Conservation (phyloP, 2,329 filamentous ascomycete genomes). For the Fusarium sp. region DNA sequence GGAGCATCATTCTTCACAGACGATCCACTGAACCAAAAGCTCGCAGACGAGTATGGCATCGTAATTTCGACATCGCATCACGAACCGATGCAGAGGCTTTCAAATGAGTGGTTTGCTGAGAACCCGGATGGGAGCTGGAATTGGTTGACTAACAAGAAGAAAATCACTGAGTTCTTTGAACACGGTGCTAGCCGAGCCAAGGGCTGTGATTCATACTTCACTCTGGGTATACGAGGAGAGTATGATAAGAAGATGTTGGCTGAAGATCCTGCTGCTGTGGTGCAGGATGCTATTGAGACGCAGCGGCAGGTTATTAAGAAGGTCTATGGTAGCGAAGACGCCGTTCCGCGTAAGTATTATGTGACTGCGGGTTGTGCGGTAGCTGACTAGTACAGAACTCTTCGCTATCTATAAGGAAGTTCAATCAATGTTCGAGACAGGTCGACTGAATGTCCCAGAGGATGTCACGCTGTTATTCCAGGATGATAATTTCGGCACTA, state of each 20-base stretch:
- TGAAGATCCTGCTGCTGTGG: conserved; percentile 23
- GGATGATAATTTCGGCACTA: conserved; percentile 73
- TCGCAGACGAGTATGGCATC: conserved; percentile 60
- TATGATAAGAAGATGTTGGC: conserved; percentile 29
- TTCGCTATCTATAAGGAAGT: conserved; percentile 77
- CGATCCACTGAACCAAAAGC: conserved; percentile 67
- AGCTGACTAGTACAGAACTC: conserved; percentile 57
- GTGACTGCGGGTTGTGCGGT: accelerated
- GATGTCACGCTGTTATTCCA: conserved; percentile 72
- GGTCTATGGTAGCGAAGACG: conserved; percentile 60
- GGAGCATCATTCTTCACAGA: conserved; percentile 72
- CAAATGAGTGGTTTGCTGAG: conserved; percentile 32
- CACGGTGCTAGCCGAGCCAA: conserved; percentile 20
- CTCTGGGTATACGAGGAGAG: conserved; percentile 31
- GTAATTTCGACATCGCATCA: conserved; percentile 35
- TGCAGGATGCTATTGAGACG: conserved; percentile 46
- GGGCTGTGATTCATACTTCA: conserved; percentile 28
- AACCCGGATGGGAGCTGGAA: conserved; percentile 32
- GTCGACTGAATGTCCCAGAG: conserved; percentile 66
- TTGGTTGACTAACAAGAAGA: conserved; percentile 31
- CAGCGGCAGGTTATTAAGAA: conserved; percentile 67
- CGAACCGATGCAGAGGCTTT: conserved; percentile 33
- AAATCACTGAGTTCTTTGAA: conserved; percentile 29
- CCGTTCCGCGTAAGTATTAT: conserved; percentile 56
- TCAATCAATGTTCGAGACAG: conserved; percentile 70